Conservation (phyloP, 257 asterid genomes). For the Plantago major region DNA sequence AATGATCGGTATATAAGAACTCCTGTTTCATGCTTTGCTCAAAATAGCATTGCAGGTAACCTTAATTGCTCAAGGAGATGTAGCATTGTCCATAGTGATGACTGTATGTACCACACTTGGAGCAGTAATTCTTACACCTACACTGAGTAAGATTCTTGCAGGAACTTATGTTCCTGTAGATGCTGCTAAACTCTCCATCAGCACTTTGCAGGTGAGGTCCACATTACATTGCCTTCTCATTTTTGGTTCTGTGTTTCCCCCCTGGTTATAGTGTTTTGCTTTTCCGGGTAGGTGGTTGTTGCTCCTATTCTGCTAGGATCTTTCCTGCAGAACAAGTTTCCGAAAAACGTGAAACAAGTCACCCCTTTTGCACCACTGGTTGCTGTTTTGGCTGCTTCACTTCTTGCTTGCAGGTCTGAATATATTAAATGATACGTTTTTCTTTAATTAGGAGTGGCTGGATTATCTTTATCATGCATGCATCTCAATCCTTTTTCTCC, state of each 20-base stretch:
- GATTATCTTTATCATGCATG: too few species aligned
- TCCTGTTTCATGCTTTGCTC: conserved; percentile 28
- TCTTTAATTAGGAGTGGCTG: too few species aligned
- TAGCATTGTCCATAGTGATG: conserved; percentile 82
- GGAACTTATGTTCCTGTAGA: conserved; percentile 82
- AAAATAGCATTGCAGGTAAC: conserved; percentile 77
- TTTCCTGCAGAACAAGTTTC: conserved; percentile 60
- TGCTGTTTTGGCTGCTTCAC: conserved; percentile 69
- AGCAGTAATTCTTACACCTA: conserved; percentile 85
- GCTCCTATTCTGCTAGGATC: conserved; percentile 86
- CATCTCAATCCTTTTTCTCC: not conserved
- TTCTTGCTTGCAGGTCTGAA: conserved; percentile 79
- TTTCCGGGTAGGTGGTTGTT: conserved; percentile 70
- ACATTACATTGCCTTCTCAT: conserved; percentile 3
- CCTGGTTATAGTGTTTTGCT: not conserved
- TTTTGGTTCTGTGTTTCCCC: not conserved
- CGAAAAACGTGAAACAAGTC: conserved; percentile 46
- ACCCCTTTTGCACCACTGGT: conserved; percentile 71
- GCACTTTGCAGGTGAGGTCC: conserved; percentile 78
- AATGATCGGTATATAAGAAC: not conserved
- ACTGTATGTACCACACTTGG: conserved; percentile 81
- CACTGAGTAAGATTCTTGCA: conserved; percentile 68
- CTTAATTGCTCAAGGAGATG: conserved; percentile 87
- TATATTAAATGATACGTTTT: not conserved
- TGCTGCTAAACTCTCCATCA: conserved; percentile 67